Evolutionary conservation across 2,329 filamentous ascomycete genomes (phyloP), one percentile per base, ranked within the genome.

Genomic region (Rutstroemia sp.): DNA sequence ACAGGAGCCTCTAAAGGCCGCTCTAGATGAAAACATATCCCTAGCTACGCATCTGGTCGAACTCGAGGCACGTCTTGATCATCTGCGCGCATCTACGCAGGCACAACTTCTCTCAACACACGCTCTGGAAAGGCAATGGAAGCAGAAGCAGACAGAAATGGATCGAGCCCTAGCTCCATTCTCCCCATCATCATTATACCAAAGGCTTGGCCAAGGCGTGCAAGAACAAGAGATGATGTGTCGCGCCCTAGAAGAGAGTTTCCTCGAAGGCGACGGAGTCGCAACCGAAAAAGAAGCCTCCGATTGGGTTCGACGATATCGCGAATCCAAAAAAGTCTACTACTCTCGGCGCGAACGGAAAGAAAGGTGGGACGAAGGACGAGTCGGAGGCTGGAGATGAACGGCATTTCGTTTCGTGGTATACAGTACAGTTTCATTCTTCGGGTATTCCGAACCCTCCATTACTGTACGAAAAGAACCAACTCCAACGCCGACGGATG

Each of bases 291-390:
- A 89, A 67, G 94, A 97, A 73, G 84, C 88, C 25, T 76, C 79
- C 2, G 92, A 97, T 58, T 97, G 94, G 84, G 82, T 96, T 19
- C 80, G 86, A 66, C 76, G 87, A 65, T 88, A 95, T 61, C 79
- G 90, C 63, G 91, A 92, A 64, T 88, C 88, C 9, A 88, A 86
- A 68, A 87, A 88, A 64, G 75, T 87, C 57, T 86, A 86, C 60
- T 95, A 94, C 67, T 76, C 92, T 54, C 79, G 94, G 57, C 84
- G 86, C 67, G 94, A 97, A 75, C 82, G 89, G 63, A 95, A 92
- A 72, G 88, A 91, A 66, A 80, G 94, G 65, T 97, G 94, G 94
- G 94, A 97, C 70, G 92, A 97, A 73, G 91, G 92, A 23, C 79
- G 92, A 63, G 92, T 97, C 37, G 92, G 92, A 10, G 94, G 94